Evolutionary conservation across 202 grass and related monocot species (phyloP).

Genomic region (Musa balbisiana): DNA sequence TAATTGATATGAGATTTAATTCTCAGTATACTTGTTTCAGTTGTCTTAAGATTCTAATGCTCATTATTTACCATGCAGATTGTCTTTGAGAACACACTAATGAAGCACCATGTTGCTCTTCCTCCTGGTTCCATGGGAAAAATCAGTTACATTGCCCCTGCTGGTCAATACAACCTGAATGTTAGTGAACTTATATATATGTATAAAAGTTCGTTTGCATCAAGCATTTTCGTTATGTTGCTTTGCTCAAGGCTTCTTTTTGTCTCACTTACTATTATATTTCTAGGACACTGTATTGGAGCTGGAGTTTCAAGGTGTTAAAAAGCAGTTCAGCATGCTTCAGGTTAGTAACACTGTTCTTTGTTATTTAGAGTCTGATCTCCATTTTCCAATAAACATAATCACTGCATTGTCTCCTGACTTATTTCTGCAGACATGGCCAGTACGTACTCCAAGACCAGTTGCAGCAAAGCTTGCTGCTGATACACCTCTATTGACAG

Average conservation of each 20-base stretch:
- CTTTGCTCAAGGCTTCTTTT: background rate
- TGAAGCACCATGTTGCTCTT: conserved; percentile 65
- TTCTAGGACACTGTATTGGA: conserved; percentile 72
- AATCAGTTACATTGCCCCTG: conserved; percentile 53
- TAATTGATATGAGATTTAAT: background rate
- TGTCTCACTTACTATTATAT: conserved; percentile 21
- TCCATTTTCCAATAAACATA: conserved; percentile 10
- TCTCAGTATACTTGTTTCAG: background rate
- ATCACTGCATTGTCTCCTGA: conserved; percentile 20
- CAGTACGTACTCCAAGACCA: conserved; percentile 85
- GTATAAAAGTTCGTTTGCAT: background rate
- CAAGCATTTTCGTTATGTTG: background rate
- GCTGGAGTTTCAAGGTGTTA: conserved; percentile 82
- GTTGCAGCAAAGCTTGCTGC: conserved; percentile 73
- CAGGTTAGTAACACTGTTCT: conserved; percentile 34
- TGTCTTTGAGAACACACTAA: conserved; percentile 72
- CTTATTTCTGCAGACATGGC: conserved; percentile 51
- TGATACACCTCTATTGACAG: conserved; percentile 79
- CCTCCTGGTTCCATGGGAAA: conserved; percentile 85
- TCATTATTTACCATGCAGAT: conserved; percentile 28
- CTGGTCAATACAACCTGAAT: conserved; percentile 75
- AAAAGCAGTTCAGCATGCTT: conserved; percentile 86
- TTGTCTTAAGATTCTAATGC: conserved; percentile 7
- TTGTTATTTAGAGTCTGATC: conserved; percentile 3
- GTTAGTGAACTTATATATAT: conserved; percentile 35